phyloP scores from a whole-genome alignment of 257 asterid genomes.

The Galeopsis tetrahit region DNA sequence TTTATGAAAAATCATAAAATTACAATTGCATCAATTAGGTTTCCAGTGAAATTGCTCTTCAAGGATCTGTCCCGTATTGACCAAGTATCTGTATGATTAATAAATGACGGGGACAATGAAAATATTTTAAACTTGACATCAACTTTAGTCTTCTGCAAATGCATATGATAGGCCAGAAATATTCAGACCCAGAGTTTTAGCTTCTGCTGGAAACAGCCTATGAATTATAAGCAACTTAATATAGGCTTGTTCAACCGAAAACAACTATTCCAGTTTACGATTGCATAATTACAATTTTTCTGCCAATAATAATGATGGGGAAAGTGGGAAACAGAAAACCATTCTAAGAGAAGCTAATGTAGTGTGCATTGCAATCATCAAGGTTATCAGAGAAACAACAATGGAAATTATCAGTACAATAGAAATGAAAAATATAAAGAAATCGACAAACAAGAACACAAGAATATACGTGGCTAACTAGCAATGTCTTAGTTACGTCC shows the following conservation, averaged over 20 bases:
- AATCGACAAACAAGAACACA: no score
- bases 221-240: not conserved
- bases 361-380: not conserved
- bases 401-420: constrained; percentile 3
- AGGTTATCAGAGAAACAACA: not conserved
- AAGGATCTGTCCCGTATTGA: no score
- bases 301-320: not conserved
- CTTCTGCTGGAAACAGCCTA: not conserved
- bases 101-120: not conserved
- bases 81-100: not conserved
- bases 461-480: no score
- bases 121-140: not conserved
- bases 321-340: not conserved
- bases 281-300: not conserved
- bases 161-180: constrained; percentile 17
- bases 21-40: constrained; percentile 7
- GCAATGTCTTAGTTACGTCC: no score
- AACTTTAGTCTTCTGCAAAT: not conserved
- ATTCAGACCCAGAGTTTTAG: not conserved
- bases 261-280: not conserved
- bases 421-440: no score
- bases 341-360: not conserved
- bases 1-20: not conserved
- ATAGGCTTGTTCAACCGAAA: not conserved
- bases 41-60: not conserved